Evolutionary conservation across 1,284 basidiomycete genomes (phyloP), one percentile per base, ranked within the genome.

Genomic region (Boletellus sp.): DNA sequence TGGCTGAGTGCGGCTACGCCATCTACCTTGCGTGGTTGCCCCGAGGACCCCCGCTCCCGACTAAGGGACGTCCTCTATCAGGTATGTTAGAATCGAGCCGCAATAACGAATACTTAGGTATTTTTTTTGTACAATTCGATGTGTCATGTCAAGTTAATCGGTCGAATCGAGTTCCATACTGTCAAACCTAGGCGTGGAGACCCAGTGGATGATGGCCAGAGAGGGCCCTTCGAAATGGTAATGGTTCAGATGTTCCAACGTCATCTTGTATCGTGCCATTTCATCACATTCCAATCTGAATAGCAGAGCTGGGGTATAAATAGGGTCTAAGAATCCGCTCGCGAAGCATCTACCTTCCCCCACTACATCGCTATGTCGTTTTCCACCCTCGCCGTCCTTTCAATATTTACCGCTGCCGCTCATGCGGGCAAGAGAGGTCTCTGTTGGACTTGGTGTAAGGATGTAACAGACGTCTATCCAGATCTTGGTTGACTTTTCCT

Each of bases 351-450:
- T 19, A 1, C 19, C 30, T 42, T 26, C 26, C 6, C 6, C n/a
- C 37, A 21, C 18, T 4, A 10, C n/a, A 26, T 6, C 18, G n/a
- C 32, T 18, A 51, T 51, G 50, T 11, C 37, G 13, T 49, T 19
- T 8, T 42, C 33, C 30, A 18, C 38, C 15, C 30, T 40, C 11
- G 33, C 44, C 48, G 22, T 44, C 21, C 57, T 66, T 22, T 51
- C 54, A 2, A 3, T 53, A 6, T 60, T 62, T 36, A 22, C 47
- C 1, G 16, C 43, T 18, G 44, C 44, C 19, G 57, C 51, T n/a
- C 60, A 50, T 7, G 61, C 61, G 33, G 61, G 64, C 19, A 63
- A 63, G 46, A 47, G 58, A 7, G 61, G 61, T 38, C 63, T 63
- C 13, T 36, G 38, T 36, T 63, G 61, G 61, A 37, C 63, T 37